Evolutionary conservation across 345 rosid species (phyloP).

Genomic region (Arabis hirsuta): DNA sequence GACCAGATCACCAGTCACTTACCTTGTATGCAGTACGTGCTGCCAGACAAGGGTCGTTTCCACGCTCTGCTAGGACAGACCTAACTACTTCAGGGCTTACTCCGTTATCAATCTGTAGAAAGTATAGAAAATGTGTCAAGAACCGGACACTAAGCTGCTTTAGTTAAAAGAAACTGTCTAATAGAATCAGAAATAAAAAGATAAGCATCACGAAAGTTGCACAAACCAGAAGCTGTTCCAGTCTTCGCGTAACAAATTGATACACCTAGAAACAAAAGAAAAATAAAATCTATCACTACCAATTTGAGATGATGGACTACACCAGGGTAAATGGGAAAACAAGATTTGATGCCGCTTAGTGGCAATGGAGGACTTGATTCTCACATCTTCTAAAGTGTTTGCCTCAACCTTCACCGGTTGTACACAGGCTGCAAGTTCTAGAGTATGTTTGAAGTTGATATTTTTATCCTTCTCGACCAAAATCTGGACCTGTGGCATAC

Average conservation of each 20-base stretch:
- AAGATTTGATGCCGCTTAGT: constrained; percentile 6
- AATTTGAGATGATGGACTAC: constrained; percentile 25
- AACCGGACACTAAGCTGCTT: constrained; percentile 1
- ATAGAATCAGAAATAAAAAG: constrained; percentile 6
- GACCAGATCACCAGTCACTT: constrained; percentile 37
- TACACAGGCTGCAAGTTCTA: constrained; percentile 73
- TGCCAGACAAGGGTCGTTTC: constrained; percentile 79
- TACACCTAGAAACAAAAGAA: constrained; percentile 54
- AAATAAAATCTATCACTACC: constrained; percentile 5
- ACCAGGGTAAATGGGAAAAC: neutral
- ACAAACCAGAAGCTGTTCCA: constrained; percentile 91
- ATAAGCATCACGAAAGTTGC: constrained; percentile 27
- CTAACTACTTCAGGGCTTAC: constrained; percentile 86
- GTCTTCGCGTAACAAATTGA: constrained; percentile 84
- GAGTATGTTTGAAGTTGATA: constrained; percentile 64
- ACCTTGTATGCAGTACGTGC: constrained; percentile 80
- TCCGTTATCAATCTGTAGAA: constrained; percentile 80
- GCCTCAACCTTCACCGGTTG: constrained; percentile 73
- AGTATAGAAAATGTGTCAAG: constrained; percentile 19
- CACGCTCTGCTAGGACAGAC: constrained; percentile 84
- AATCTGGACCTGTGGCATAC: constrained; percentile 74
- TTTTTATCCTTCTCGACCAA: constrained; percentile 75
- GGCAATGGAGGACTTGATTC: constrained; percentile 38
- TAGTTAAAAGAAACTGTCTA: constrained; percentile 17
- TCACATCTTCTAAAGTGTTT: constrained; percentile 69